Evolutionary conservation across 345 rosid species (phyloP).

Genomic region (Hypericum perforatum): DNA sequence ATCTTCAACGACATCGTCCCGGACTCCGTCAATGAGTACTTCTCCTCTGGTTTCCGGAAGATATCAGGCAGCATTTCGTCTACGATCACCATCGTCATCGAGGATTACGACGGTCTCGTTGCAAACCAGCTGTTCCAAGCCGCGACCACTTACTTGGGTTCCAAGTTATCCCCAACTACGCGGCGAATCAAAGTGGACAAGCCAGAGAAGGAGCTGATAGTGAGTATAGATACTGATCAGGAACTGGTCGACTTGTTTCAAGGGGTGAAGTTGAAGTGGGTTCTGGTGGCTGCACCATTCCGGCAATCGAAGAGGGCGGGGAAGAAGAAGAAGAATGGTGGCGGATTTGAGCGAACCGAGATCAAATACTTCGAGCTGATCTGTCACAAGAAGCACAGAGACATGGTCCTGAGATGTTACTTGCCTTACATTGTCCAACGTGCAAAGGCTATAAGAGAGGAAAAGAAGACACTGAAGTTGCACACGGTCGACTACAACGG

Average conservation of each 20-base stretch:
- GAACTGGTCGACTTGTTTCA: background rate
- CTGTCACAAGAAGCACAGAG: constrained; percentile 3
- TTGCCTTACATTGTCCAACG: background rate
- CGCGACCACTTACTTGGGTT: background rate
- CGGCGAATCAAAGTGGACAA: background rate
- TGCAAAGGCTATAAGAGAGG: background rate
- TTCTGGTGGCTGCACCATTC: background rate
- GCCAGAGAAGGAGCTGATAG: background rate
- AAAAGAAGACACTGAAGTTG: background rate
- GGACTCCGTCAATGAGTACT: background rate
- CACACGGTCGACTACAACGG: background rate
- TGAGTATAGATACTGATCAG: background rate
- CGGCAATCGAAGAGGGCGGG: background rate
- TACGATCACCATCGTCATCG: background rate
- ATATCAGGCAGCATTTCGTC: background rate
- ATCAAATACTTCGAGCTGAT: background rate
- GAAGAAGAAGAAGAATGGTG: background rate
- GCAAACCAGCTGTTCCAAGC: constrained; percentile 2
- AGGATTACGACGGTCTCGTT: background rate
- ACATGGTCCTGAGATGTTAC: background rate
- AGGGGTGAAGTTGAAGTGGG: constrained; percentile 1
- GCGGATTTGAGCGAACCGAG: background rate
- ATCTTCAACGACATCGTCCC: background rate
- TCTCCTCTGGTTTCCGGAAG: background rate
- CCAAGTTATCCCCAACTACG: background rate